Conservation (phyloP, 257 asterid genomes). For the Solanum raphanifolium region DNA sequence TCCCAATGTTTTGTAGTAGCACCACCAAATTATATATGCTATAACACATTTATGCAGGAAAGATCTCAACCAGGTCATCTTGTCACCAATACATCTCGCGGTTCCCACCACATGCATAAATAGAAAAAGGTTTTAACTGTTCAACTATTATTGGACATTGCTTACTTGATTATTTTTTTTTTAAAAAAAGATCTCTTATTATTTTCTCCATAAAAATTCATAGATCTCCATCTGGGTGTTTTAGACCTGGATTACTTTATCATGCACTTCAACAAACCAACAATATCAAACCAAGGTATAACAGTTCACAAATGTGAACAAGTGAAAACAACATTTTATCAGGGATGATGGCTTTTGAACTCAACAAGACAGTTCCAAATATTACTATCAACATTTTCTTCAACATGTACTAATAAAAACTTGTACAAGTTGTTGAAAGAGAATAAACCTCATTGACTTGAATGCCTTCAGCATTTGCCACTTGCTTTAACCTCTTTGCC, state of each 20-base stretch:
- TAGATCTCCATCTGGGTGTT: background rate
- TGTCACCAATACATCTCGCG: background rate
- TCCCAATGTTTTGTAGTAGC: background rate
- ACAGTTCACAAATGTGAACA: background rate
- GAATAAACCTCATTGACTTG: conserved; percentile 69
- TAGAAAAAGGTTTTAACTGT: background rate
- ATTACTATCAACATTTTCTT: background rate
- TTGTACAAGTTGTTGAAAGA: background rate
- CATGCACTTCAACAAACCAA: background rate
- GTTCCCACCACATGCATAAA: background rate
- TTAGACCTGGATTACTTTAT: background rate
- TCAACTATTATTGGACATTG: background rate
- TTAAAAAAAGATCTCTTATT: background rate
- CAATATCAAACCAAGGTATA: background rate
- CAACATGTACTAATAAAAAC: background rate
- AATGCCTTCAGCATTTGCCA: conserved; percentile 79
- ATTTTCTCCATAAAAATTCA: background rate
- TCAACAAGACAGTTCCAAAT: background rate
- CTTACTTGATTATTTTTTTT: background rate
- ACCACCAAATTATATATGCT: background rate
- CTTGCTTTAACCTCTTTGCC: conserved; percentile 79
- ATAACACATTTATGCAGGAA: background rate
- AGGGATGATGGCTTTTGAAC: background rate
- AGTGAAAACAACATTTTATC: background rate
- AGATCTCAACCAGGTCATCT: background rate